Evolutionary conservation across 306 rosid genomes (phyloP), one percentile per base, ranked within the genome.

Genomic region (Gynostemma pentaphyllum): DNA sequence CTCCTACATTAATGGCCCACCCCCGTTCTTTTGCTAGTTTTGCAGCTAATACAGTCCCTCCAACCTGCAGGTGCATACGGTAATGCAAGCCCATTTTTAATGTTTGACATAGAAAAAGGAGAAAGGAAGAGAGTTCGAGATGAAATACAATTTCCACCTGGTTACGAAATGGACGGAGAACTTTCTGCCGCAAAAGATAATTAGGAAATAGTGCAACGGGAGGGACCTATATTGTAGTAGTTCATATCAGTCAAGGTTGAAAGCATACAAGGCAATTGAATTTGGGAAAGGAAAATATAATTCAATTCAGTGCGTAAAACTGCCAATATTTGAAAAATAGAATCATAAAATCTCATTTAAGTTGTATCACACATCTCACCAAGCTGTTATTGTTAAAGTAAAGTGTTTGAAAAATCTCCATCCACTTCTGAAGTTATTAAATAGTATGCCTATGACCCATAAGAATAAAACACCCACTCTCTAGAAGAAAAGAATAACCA

Each of bases 1-100:
- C 97, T 57, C 97, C 97, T 7, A 91, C 83, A 68, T 91, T 91
- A 72, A 91, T 85, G 66, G 97, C 92, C 97, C 95, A 91, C 55
- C 97, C 97, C 64, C 87, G 82, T 75, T 87, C 96, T 66, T 68
- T 87, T 57, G 96, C 97, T 51, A 91, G 87, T 80, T 91, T 91
- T 48, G 83, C 87, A 49, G 96, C 95, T 78, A 87, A 75, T 62
- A 91, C 74, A 55, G 95, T 87, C 62, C 97, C 96, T 72, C 97
- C 97, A 61, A 82, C 96, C 97, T 87, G 68, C 76, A 77, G 47
- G 9, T 49, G 27, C 36, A 68, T 56, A 59, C 57, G 63, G 48
- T 34, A 49, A 45, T 16, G 45, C 57, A 62, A 44, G 60, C 73
- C 50, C 36, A 49, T 40, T 22, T 22, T 15, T 27, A 36, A 37